Evolutionary conservation across 768 basidiomycete genomes (phyloP), one percentile per base, ranked within the genome.

Genomic region (Boletus pseudo-olivaceus): DNA sequence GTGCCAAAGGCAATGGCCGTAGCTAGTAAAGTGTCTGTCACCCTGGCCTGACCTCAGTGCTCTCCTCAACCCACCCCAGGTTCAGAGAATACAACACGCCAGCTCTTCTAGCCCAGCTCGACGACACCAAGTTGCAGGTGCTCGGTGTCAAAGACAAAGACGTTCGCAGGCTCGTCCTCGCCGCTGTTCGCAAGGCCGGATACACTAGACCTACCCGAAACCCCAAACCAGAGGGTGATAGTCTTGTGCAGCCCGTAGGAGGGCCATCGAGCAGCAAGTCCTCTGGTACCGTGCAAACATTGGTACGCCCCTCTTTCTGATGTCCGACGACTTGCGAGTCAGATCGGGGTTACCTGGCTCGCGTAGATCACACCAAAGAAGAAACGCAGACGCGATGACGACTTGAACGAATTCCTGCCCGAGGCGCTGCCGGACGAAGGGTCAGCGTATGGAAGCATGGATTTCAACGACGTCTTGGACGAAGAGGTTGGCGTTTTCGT

Each of bases 51-150:
- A 32, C 8, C 15, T 6, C n/a, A 30, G 53, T 47, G 42, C 38
- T 38, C 43, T 40, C 33, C 62, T 57, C 46, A 60, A 45, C n/a
- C 51, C 64, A 43, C 26, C 38, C 42, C 67, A 92, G 90, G 58
- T 92, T 88, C 71, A 90, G 87, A 63, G 75, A 82, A 23, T 79
- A 78, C 64, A 85, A 84, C 61, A 87, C 89, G 0, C 78, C 82
- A 5, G 67, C 76, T 17, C 75, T 78, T 58, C 78, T 93, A 9
- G 67, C 72, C 2, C 74, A 76, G 49, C 72, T 94, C 33, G 83
- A 79, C 29, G 82, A 90, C 47, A 57, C 73, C 12, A 84, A 83
- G 62, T 76, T 94, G 20, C 71, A 72, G 17, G 72, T 75, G 5
- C 69, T 81, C 14, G 88, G 88, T 0, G 64, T 94, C 19, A 74